phyloP scores from a whole-genome alignment of 176 grass and related monocot genomes.

The Miscanthus lutarioriparius region DNA sequence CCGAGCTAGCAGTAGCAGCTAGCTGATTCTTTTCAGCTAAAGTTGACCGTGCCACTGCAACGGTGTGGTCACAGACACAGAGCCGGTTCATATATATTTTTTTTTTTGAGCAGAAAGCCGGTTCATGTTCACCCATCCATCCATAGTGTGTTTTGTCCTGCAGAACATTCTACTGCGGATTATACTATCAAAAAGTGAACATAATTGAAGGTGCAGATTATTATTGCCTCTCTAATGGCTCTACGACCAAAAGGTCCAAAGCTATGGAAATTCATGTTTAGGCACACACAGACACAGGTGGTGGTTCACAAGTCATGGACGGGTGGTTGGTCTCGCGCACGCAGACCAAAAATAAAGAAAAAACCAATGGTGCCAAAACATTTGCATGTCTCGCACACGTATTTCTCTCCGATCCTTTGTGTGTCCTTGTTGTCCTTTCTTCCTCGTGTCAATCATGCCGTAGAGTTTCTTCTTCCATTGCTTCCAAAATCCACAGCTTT shows the following conservation, averaged over 20 bases:
- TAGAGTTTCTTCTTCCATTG: neutral
- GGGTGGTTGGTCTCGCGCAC: neutral
- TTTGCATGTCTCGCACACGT: neutral
- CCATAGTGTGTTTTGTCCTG: no score
- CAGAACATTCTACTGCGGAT: no score
- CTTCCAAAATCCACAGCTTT: neutral
- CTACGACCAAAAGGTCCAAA: neutral
- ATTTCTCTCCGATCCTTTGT: neutral
- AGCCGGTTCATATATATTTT: no score
- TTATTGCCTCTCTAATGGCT: neutral
- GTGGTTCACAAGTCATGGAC: constrained; percentile 21
- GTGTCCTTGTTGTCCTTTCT: constrained; percentile 21
- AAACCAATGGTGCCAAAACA: constrained; percentile 1
- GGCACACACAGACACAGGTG: no score
- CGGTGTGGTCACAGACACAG: no score
- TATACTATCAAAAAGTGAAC: no score
- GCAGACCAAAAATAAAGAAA: constrained; percentile 3
- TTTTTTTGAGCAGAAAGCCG: no score
- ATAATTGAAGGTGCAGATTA: no score
- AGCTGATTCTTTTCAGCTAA: no score
- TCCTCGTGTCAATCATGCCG: neutral
- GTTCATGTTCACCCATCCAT: no score
- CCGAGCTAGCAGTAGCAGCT: no score
- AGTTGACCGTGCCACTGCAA: no score
- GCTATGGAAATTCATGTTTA: neutral